Conservation (phyloP, 2,329 filamentous ascomycete genomes). For the Bipolaris cookei region DNA sequence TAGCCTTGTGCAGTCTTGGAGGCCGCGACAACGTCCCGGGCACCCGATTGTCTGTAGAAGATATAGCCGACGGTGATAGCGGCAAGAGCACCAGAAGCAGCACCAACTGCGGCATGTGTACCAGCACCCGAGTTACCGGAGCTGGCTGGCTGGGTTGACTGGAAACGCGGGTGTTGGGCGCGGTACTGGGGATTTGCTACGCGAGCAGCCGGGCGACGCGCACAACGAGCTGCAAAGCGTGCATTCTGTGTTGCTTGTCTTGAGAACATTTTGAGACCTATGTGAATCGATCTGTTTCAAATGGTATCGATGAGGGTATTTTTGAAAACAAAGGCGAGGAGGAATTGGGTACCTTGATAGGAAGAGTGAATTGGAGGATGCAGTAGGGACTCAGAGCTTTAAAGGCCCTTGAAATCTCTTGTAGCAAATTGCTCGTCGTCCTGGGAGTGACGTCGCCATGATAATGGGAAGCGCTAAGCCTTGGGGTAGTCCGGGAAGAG, state of each 20-base stretch:
- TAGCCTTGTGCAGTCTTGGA: conserved; percentile 65
- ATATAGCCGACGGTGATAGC: conserved; percentile 57
- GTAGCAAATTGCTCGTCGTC: conserved; percentile 5
- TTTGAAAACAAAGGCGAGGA: conserved; percentile 4
- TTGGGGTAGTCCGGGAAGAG: not conserved
- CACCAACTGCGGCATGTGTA: conserved; percentile 55
- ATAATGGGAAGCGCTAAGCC: conserved; percentile 17
- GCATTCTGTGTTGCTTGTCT: conserved; percentile 45
- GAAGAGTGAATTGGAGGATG: not conserved
- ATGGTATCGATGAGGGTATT: not conserved
- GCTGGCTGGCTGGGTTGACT: conserved; percentile 38
- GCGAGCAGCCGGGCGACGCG: conserved; percentile 36
- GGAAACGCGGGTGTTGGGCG: conserved; percentile 40
- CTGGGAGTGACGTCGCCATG: conserved; percentile 18
- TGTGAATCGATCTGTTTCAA: conserved; percentile 12
- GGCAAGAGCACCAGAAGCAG: conserved; percentile 57
- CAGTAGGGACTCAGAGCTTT: conserved; percentile 10
- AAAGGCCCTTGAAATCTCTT: conserved; percentile 7
- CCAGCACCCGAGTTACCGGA: conserved; percentile 34
- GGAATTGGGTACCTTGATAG: conserved; percentile 12
- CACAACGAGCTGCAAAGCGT: conserved; percentile 36
- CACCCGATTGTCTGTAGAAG: conserved; percentile 63
- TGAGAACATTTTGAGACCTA: conserved; percentile 34
- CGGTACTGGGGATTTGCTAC: conserved; percentile 37
- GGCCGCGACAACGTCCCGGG: conserved; percentile 56